phyloP scores from a whole-genome alignment of 371 early-diverging fungal genomes.

The Mortierella sp. region DNA sequence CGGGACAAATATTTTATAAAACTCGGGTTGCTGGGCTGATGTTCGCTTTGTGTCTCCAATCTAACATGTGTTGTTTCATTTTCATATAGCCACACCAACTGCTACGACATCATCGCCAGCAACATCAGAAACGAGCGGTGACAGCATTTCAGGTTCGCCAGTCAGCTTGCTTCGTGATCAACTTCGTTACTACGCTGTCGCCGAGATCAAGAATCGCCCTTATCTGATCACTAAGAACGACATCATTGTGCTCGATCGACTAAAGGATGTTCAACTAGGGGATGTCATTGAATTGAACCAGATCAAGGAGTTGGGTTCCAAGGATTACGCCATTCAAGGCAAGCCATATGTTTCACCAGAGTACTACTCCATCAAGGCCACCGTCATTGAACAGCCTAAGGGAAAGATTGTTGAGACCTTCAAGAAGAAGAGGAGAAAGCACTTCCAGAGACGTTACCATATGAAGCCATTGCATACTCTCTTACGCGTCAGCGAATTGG shows the following conservation, averaged over 20 bases:
- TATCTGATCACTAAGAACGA: constrained; percentile 91
- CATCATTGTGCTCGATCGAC: constrained; percentile 85
- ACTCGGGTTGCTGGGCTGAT: too few relatives aligned
- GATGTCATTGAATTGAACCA: constrained; percentile 89
- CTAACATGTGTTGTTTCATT: too few relatives aligned
- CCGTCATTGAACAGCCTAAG: constrained; percentile 92
- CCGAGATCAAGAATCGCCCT: constrained; percentile 90
- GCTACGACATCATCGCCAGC: constrained; percentile 23
- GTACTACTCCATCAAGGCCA: constrained; percentile 83
- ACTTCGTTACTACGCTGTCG: constrained; percentile 84
- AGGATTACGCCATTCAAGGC: constrained; percentile 89
- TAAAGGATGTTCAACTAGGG: constrained; percentile 85
- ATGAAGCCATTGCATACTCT: constrained; percentile 57
- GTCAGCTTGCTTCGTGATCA: constrained; percentile 65
- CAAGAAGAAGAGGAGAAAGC: constrained; percentile 92
- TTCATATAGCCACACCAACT: constrained; percentile 19
- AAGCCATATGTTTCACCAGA: constrained; percentile 84
- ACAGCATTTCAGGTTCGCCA: constrained; percentile 5
- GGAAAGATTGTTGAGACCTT: constrained; percentile 82
- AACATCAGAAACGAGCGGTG: constrained; percentile 9
- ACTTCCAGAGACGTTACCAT: constrained; percentile 77
- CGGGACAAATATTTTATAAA: not conserved
- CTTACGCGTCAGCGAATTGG: constrained; percentile 53
- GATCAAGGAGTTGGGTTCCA: constrained; percentile 90
- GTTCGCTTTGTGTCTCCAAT: not conserved